These are phyloP conservation scores for Pseudogymnoascus sp. DNA, from an alignment of 2,329 filamentous ascomycete species.

Conservation along the genomic window DNA sequence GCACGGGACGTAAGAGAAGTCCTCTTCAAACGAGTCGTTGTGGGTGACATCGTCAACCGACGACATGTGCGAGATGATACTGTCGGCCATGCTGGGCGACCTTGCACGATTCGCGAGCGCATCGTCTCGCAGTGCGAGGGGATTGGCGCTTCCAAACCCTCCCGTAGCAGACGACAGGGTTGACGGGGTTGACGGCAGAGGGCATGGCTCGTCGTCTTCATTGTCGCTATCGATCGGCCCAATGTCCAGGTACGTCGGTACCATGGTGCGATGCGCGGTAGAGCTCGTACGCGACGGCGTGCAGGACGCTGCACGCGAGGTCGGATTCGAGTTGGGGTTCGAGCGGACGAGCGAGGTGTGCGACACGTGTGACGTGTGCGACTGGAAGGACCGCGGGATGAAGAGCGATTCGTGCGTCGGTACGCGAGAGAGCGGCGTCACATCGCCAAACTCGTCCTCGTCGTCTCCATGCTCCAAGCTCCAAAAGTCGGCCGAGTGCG, in stretches of 20 bases:
- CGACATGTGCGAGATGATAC: constrained; percentile 64
- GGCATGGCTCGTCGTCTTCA: constrained; percentile 44
- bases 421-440: constrained; percentile 20
- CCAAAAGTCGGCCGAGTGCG: constrained; percentile 59
- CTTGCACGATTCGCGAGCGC: constrained; percentile 51
- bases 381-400: constrained; percentile 7
- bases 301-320: constrained; percentile 24
- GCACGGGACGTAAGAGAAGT: constrained; percentile 88
- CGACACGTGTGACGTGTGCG: constrained; percentile 18
- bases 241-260: constrained; percentile 28
- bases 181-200: constrained; percentile 44
- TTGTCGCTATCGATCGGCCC: constrained; percentile 37
- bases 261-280: constrained; percentile 26
- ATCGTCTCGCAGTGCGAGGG: constrained; percentile 35
- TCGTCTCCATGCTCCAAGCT: constrained; percentile 74
- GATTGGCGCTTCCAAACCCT: constrained; percentile 64
- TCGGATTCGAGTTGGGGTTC: constrained; percentile 23
- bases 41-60: constrained; percentile 52
- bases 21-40: constrained; percentile 69
- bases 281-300: constrained; percentile 25
- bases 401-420: constrained; percentile 22
- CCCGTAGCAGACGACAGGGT: constrained; percentile 41
- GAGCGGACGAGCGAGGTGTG: constrained; percentile 20
- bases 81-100: constrained; percentile 75
- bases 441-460: constrained; percentile 30